Conservation (phyloP, 129 eudicot species). For the Centaurea solstitialis region DNA sequence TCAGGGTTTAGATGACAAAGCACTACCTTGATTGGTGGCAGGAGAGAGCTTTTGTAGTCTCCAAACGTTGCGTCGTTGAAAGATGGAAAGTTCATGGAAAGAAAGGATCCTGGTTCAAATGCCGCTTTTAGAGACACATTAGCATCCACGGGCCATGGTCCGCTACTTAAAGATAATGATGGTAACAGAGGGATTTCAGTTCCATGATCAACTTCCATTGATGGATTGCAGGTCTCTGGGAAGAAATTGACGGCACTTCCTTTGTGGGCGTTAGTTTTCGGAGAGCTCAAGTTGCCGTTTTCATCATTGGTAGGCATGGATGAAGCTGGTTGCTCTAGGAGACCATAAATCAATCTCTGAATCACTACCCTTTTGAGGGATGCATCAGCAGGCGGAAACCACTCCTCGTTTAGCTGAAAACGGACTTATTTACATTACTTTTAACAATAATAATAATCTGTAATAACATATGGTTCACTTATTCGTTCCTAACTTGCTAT, state of each 20-base stretch:
- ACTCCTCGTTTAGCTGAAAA: conserved; percentile 67
- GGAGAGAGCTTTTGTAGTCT: conserved; percentile 33
- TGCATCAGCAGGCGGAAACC: conserved; percentile 78
- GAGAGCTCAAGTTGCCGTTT: conserved; percentile 6
- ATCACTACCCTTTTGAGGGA: conserved; percentile 65
- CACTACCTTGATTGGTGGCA: conserved; percentile 49
- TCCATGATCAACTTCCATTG: conserved; percentile 36
- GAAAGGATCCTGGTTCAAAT: conserved; percentile 42
- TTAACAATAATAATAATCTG: neutral
- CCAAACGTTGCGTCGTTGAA: conserved; percentile 33
- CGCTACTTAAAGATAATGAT: conserved; percentile 38
- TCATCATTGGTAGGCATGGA: conserved; percentile 32
- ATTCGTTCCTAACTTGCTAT: neutral
- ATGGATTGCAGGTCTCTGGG: conserved; percentile 34
- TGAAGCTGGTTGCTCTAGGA: conserved; percentile 44
- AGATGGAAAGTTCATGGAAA: conserved; percentile 39
- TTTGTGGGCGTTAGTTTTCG: conserved; percentile 11
- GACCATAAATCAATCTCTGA: conserved; percentile 63
- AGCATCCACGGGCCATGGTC: conserved; percentile 37
- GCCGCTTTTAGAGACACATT: conserved; percentile 39
- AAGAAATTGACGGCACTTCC: conserved; percentile 39
- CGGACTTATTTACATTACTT: neutral
- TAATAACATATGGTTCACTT: neutral
- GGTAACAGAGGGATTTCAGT: conserved; percentile 52
- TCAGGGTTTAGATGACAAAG: neutral